These are phyloP conservation scores for Leccinum subgranulosum DNA, from an alignment of 768 basidiomycete species.

Conservation along the genomic window DNA sequence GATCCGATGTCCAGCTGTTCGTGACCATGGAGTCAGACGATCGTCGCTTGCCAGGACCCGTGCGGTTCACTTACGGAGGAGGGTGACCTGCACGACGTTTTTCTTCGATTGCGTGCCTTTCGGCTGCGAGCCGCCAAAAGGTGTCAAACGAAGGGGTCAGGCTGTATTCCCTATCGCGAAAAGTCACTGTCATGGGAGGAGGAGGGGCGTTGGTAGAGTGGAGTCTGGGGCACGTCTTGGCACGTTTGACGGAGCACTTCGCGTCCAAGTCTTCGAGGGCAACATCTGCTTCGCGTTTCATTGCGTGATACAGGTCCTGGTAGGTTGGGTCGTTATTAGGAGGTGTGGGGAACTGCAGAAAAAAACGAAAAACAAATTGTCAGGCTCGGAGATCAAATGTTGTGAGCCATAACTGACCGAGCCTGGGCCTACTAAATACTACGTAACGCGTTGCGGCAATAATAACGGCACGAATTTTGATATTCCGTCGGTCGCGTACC, in stretches of 20 bases:
- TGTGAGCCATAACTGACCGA: background rate
- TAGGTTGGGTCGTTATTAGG: too few relatives aligned
- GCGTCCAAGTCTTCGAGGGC: constrained; percentile 10
- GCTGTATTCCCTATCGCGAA: constrained; percentile 37
- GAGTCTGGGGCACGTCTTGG: constrained; percentile 20
- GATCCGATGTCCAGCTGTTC: constrained; percentile 68
- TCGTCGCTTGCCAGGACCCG: background rate
- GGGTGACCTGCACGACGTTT: constrained; percentile 46
- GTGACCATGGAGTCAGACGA: constrained; percentile 11
- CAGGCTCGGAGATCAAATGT: background rate
- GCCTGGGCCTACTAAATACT: background rate
- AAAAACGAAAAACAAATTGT: background rate
- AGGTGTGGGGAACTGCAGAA: background rate
- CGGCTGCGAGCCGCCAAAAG: constrained; percentile 57
- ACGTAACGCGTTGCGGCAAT: background rate
- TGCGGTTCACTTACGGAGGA: constrained; percentile 45
- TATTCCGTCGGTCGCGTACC: background rate
- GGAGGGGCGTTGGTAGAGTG: constrained; percentile 7
- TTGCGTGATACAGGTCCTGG: background rate
- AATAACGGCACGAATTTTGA: background rate
- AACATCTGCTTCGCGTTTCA: constrained; percentile 21
- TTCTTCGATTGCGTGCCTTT: constrained; percentile 57
- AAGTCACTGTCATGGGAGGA: constrained; percentile 29
- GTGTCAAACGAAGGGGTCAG: constrained; percentile 58
- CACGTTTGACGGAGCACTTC: constrained; percentile 21